A percentile compares a stretch with the other conserved stretches of the same genome.
These are phyloP conservation scores for Plasmodium gonderi DNA, from an alignment of 169 alveolate genomes.

Conservation along the genomic window DNA sequence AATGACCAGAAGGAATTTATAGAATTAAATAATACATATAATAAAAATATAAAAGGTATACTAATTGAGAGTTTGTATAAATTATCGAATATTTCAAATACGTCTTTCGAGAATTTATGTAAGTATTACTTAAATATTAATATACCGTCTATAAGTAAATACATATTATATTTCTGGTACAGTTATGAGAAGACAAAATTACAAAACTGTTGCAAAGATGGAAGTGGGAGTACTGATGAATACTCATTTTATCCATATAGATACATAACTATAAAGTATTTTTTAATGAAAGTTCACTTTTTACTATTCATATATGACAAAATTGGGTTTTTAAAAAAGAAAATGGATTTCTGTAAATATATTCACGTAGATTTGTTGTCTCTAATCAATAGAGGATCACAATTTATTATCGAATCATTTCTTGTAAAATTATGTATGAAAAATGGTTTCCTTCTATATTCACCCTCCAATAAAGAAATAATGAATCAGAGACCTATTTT, in stretches of 20 bases:
- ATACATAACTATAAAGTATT: constrained; percentile 56
- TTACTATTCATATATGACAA: constrained; percentile 73
- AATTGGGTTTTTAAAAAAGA: constrained; percentile 70
- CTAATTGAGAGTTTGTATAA: constrained; percentile 51
- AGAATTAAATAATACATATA: constrained; percentile 40
- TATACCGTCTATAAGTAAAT: constrained; percentile 34
- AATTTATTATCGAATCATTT: constrained; percentile 76
- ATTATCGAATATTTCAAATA: constrained; percentile 15
- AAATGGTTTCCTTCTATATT: constrained; percentile 67
- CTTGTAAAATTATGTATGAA: constrained; percentile 70
- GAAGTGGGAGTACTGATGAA: background rate
- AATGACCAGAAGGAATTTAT: constrained; percentile 25
- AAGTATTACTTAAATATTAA: constrained; percentile 37
- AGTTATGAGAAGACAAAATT: background rate
- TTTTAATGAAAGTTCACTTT: constrained; percentile 37
- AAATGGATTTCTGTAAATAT: constrained; percentile 67
- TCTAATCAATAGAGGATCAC: constrained; percentile 78
- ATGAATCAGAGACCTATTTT: constrained; percentile 85
- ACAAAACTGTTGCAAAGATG: background rate
- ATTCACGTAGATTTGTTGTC: constrained; percentile 76
- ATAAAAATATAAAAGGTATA: constrained; percentile 65
- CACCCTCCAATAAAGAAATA: constrained; percentile 81
- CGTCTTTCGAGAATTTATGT: constrained; percentile 62
- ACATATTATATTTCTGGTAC: constrained; percentile 42
- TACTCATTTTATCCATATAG: constrained; percentile 49